A percentile compares a stretch with the other conserved stretches of the same genome.
Evolutionary conservation across 139 green algal genomes (phyloP).

Genomic region (Auxenochlorella pyrenoidosa): DNA sequence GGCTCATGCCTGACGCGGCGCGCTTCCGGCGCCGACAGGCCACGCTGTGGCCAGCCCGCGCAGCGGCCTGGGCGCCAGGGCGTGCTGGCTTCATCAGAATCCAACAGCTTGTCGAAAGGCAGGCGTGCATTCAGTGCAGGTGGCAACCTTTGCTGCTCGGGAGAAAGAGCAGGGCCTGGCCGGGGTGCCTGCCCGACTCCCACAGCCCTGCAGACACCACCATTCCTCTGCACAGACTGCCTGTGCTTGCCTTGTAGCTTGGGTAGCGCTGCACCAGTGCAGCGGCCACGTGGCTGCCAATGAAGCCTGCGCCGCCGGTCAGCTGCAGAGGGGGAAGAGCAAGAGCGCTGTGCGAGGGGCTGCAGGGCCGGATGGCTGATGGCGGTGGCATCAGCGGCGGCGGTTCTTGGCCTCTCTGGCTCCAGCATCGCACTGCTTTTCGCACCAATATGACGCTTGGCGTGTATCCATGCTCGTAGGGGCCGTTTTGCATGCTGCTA

Average conservation of each 20-base stretch:
- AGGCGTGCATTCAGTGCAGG: no score
- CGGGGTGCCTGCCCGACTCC: not conserved
- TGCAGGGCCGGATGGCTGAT: no score
- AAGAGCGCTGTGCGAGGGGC: no score
- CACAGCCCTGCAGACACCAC: not conserved
- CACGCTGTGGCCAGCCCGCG: no score
- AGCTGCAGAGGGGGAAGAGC: not conserved
- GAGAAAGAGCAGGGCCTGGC: no score
- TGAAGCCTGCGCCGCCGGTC: conserved; percentile 94
- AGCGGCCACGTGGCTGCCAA: conserved; percentile 90
- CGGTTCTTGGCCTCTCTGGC: not conserved
- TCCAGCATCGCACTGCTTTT: no score
- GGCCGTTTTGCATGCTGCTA: not conserved
- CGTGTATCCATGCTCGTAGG: not conserved
- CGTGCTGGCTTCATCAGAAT: no score
- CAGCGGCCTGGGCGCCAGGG: no score
- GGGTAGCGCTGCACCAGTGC: conserved; percentile 77
- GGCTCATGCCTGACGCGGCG: no score
- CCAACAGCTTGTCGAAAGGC: no score
- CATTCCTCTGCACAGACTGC: no score
- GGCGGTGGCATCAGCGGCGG: not conserved
- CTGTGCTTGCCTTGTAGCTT: conserved; percentile 85
- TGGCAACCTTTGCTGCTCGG: not conserved
- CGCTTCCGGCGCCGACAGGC: no score
- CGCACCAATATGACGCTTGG: conserved; percentile 40